These are phyloP conservation scores for Didymella segeticola DNA, from an alignment of 2,329 filamentous ascomycete species.

Conservation along the genomic window DNA sequence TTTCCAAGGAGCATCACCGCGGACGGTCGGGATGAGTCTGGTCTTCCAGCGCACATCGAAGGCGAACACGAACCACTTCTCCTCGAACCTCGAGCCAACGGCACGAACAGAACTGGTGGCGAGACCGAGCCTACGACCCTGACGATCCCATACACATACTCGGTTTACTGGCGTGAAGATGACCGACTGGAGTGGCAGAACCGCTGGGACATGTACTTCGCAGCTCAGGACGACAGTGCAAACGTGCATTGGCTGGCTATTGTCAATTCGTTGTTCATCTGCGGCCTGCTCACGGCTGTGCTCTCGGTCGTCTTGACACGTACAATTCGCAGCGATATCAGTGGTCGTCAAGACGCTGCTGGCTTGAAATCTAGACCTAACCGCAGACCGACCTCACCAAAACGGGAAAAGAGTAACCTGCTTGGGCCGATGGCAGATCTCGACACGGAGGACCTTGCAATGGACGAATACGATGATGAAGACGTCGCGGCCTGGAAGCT, in stretches of 20 bases:
- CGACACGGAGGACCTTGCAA: constrained; percentile 63
- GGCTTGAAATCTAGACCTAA: constrained; percentile 45
- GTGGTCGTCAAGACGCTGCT: constrained; percentile 70
- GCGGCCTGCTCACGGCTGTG: constrained; percentile 76
- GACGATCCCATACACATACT: constrained; percentile 84
- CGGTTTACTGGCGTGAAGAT: constrained; percentile 87
- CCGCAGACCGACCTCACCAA: constrained; percentile 16
- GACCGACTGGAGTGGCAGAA: constrained; percentile 80
- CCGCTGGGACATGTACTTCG: constrained; percentile 89
- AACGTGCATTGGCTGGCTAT: constrained; percentile 90
- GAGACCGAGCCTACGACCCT: constrained; percentile 70
- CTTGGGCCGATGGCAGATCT: constrained; percentile 66
- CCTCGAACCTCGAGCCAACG: constrained; percentile 68
- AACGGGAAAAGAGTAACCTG: constrained; percentile 66
- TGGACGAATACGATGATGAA: constrained; percentile 76
- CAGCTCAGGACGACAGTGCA: constrained; percentile 81
- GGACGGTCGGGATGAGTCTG: constrained; percentile 64
- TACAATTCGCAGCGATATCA: constrained; percentile 80
- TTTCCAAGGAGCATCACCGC: constrained; percentile 83
- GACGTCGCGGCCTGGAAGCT: constrained; percentile 89
- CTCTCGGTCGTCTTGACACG: constrained; percentile 82
- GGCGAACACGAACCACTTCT: constrained; percentile 70
- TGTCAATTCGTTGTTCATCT: constrained; percentile 84
- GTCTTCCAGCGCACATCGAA: constrained; percentile 73
- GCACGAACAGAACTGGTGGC: constrained; percentile 56